Percentiles rank a stretch among this genome's conserved stretches.
Evolutionary conservation across 2,329 filamentous ascomycete genomes (phyloP).

Genomic region (Emericellopsis cladophorae): DNA sequence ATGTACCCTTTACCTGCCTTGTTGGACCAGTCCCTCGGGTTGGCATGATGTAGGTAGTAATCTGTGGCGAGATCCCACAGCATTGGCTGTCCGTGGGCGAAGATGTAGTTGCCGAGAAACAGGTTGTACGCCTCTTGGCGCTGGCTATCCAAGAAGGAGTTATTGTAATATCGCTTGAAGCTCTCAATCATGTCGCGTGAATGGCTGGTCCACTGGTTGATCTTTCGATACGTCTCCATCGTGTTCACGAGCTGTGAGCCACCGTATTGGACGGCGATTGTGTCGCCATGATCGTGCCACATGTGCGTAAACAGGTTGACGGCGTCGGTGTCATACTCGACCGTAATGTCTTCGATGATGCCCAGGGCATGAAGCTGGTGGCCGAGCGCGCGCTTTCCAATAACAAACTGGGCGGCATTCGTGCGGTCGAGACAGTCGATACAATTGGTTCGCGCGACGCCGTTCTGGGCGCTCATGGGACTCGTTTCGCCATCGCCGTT

Average conservation of each 20-base stretch:
- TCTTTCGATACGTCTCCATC: slow-evolving; percentile 98
- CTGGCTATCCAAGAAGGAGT: slow-evolving; percentile 95
- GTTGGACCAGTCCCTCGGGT: slow-evolving; percentile 62
- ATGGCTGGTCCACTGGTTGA: slow-evolving; percentile 97
- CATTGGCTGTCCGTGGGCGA: slow-evolving; percentile 78
- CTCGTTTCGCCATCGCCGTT: slow-evolving; percentile 66
- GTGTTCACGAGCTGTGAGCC: slow-evolving; percentile 97
- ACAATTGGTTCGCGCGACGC: slow-evolving; percentile 88
- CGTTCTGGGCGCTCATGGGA: slow-evolving; percentile 65
- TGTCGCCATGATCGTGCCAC: slow-evolving; percentile 97
- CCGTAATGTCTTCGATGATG: slow-evolving; percentile 62
- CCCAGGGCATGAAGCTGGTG: slow-evolving; percentile 87
- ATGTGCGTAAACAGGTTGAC: slow-evolving; percentile 96
- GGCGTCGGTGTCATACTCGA: slow-evolving; percentile 91
- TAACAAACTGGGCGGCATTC: slow-evolving; percentile 95
- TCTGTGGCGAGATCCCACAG: slow-evolving; percentile 92
- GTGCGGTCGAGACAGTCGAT: slow-evolving; percentile 96
- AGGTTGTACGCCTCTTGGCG: slow-evolving; percentile 96
- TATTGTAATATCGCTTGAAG: slow-evolving; percentile 98
- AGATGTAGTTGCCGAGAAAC: slow-evolving; percentile 93
- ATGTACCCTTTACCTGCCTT: slow-evolving; percentile 62
- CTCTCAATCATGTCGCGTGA: slow-evolving; percentile 98
- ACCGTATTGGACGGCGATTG: slow-evolving; percentile 94
- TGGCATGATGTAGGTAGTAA: slow-evolving; percentile 87
- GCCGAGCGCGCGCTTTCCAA: slow-evolving; percentile 85